Conservation (phyloP, 2,329 filamentous ascomycete species). For the Fusarium verticillioides region DNA sequence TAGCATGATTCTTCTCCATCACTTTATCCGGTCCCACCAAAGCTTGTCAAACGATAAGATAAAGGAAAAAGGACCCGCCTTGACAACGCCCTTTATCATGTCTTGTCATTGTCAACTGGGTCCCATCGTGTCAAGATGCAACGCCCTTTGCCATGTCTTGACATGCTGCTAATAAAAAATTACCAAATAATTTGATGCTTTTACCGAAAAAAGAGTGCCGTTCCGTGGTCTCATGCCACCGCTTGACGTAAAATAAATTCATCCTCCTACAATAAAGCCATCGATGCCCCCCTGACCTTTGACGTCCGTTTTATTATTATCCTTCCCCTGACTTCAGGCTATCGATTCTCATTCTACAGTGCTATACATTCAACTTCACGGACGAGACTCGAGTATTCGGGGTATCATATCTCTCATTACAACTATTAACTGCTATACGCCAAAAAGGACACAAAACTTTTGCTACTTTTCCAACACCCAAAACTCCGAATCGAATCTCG, state of each 20-base stretch:
- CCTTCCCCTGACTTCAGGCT: not conserved
- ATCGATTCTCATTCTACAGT: not conserved
- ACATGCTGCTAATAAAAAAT: constrained; percentile 16
- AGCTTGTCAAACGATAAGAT: constrained; percentile 26
- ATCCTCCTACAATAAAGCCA: constrained; percentile 4
- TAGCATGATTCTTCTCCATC: not conserved
- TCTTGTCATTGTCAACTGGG: constrained; percentile 21
- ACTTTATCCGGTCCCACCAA: not conserved
- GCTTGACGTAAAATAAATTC: constrained; percentile 30
- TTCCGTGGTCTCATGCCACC: constrained; percentile 1
- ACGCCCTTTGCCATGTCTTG: constrained; percentile 27
- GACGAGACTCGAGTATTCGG: constrained; percentile 4
- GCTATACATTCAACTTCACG: not conserved
- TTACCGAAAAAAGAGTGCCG: not conserved
- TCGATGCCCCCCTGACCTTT: not conserved
- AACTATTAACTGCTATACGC: constrained; percentile 34
- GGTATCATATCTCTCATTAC: constrained; percentile 44
- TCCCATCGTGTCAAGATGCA: constrained; percentile 20
- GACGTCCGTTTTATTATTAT: not conserved
- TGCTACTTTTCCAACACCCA: constrained; percentile 15
- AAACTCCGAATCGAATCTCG: constrained; percentile 11
- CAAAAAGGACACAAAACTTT: constrained; percentile 21
- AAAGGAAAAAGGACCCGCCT: constrained; percentile 7
- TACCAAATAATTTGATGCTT: constrained; percentile 32
- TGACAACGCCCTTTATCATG: constrained; percentile 25